Conservation (phyloP, 768 basidiomycete species). For the Phlegmacium glaucopus region DNA sequence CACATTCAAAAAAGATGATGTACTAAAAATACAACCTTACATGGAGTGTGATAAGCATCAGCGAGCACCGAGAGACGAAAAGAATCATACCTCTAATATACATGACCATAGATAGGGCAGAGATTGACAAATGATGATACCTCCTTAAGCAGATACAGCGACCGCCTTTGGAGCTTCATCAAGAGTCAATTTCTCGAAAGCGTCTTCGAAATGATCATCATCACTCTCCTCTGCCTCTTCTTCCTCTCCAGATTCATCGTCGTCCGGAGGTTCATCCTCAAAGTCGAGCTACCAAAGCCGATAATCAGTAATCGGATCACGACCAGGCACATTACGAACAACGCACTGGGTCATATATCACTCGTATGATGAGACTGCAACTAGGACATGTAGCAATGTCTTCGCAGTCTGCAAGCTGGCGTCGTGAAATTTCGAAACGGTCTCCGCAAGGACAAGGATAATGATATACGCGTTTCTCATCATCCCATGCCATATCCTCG, state of each 20-base stretch:
- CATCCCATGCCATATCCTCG: slow-evolving; percentile 94
- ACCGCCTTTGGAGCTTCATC: slow-evolving; percentile 26
- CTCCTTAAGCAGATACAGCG: slow-evolving; percentile 22
- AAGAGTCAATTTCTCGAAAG: slow-evolving; percentile 60
- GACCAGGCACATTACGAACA: slow-evolving; percentile 7
- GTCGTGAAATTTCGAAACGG: slow-evolving; percentile 90
- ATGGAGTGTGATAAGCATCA: too few relatives aligned
- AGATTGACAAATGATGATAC: background rate
- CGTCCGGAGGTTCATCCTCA: slow-evolving; percentile 68
- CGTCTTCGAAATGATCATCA: slow-evolving; percentile 57
- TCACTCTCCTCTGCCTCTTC: slow-evolving; percentile 38
- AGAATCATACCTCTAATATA: background rate
- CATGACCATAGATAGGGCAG: background rate
- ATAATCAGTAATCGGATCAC: slow-evolving; percentile 6
- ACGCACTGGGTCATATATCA: slow-evolving; percentile 93
- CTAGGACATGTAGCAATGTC: slow-evolving; percentile 96
- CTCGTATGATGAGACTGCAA: slow-evolving; percentile 89
- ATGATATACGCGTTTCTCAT: slow-evolving; percentile 79
- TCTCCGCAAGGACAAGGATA: slow-evolving; percentile 98
- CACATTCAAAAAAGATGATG: too few relatives aligned
- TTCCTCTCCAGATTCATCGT: slow-evolving; percentile 43
- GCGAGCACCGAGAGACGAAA: background rate
- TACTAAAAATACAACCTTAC: background rate
- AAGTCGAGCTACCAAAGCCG: slow-evolving; percentile 62
- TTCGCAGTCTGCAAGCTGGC: slow-evolving; percentile 83